Conservation (phyloP, 2,329 filamentous ascomycete genomes). For the Verticillium longisporum region DNA sequence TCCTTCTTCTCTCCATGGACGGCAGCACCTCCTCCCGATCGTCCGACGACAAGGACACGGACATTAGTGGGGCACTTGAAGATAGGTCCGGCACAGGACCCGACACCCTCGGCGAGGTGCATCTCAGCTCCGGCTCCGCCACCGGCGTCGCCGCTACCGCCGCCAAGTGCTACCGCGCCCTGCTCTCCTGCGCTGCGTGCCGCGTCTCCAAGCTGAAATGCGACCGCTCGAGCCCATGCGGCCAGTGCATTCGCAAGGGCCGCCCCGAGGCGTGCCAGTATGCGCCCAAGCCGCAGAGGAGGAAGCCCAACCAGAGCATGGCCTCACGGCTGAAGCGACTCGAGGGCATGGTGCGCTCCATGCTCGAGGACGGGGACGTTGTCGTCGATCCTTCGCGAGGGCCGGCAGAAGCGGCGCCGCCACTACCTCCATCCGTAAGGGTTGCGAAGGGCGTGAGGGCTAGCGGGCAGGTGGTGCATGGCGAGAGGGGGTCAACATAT, state of each 20-base stretch:
- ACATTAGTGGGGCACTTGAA: background rate
- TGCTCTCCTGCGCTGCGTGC: slow-evolving; percentile 47
- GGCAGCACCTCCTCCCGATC: background rate
- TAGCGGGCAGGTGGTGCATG: slow-evolving; percentile 35
- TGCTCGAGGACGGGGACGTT: slow-evolving; percentile 36
- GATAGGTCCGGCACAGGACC: background rate
- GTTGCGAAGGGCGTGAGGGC: slow-evolving; percentile 12
- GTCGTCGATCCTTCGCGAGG: background rate
- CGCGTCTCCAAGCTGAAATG: slow-evolving; percentile 50
- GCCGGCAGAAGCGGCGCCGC: background rate
- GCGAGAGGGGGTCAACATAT: slow-evolving; percentile 38
- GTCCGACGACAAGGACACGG: background rate
- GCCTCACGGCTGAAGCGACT: slow-evolving; percentile 46
- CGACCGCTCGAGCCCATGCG: slow-evolving; percentile 44
- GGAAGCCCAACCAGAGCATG: slow-evolving; percentile 39
- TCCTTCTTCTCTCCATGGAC: background rate
- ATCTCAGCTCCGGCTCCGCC: background rate
- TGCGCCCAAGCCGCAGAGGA: slow-evolving; percentile 36
- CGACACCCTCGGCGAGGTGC: background rate
- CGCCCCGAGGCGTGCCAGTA: slow-evolving; percentile 39
- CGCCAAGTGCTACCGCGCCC: slow-evolving; percentile 38
- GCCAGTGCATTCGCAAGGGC: slow-evolving; percentile 44
- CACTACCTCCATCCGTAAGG: background rate
- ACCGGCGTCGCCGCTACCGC: background rate
- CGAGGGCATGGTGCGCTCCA: slow-evolving; percentile 50